These are phyloP conservation scores for Coniosporium apollinis DNA, from an alignment of 495 filamentous ascomycete genomes.

Conservation along the genomic window DNA sequence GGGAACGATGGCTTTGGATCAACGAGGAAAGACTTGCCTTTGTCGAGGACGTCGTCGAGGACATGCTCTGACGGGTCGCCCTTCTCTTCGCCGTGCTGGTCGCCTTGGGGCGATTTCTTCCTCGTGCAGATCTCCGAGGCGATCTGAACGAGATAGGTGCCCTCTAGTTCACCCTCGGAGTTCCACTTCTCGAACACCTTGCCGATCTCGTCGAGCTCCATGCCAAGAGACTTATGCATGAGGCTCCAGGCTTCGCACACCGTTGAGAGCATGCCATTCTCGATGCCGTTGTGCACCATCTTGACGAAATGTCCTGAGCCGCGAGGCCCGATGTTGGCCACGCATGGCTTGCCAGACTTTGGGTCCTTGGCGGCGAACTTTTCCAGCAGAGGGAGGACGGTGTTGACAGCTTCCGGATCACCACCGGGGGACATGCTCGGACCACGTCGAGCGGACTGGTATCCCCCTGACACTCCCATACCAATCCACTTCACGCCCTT, in stretches of 20 bases:
- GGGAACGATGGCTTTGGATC: no score
- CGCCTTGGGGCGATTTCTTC: no score
- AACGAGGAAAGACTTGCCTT: no score
- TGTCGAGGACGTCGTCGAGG: conserved; percentile 51
- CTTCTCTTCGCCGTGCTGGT: no score
- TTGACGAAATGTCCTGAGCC: conserved; percentile 60
- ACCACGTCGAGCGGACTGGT: conserved; percentile 47
- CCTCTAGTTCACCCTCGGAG: conserved; percentile 34
- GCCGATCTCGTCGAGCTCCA: conserved; percentile 47
- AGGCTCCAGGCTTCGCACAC: conserved; percentile 50
- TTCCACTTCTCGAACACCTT: conserved; percentile 47
- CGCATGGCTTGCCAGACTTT: conserved; percentile 40
- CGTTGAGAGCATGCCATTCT: conserved; percentile 49
- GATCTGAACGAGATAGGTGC: conserved; percentile 46
- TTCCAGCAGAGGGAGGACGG: conserved; percentile 45
- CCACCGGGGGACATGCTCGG: conserved; percentile 52
- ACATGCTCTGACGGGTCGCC: conserved; percentile 28
- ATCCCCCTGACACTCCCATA: conserved; percentile 52
- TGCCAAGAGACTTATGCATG: conserved; percentile 39
- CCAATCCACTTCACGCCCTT: conserved; percentile 48
- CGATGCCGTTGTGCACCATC: conserved; percentile 66
- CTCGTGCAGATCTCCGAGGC: conserved; percentile 44
- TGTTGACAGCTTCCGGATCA: conserved; percentile 35
- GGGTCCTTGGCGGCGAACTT: conserved; percentile 43
- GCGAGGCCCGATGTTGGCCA: conserved; percentile 40